Base-by-base conservation (phyloP, 352 stramenopile genomes). In the Stramenopiles sp. region DNA sequence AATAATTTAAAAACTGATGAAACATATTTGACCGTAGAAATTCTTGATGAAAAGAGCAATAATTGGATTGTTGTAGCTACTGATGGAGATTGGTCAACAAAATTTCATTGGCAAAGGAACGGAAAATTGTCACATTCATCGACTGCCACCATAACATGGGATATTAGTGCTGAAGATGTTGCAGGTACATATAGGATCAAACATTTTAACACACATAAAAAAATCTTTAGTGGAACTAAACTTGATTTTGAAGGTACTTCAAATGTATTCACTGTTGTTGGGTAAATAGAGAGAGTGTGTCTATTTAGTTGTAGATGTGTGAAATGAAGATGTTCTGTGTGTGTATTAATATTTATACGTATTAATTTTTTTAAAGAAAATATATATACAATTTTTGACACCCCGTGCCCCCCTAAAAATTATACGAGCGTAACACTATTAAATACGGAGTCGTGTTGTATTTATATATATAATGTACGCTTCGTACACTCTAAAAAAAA, bases 1-100 rank as follows among this genome's bases (percentile, higher is more conserved):
- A 93, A 93, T 83, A 88, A 90, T 32, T 79, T 93, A 63, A 84
- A 86, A 32, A 91, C 84, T 0, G 87, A 92, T 77, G 83, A 86
- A 6, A 91, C 88, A 63, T 93, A 92, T 78, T 76, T 92, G 0
- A 88, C 92, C 79, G 85, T 93, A 7, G 87, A 93, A 20, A 84
- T 86, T 6, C 78, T 88, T n/a, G 32, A 65, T 0, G 86, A 91
- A 80, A 74, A 23, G 0, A 82, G 77, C 43, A 88, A 87, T 29
- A 79, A 90, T 6, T 93, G 89, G 89, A 82, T 90, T 20, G 82
- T 91, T 43, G 80, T 90, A 53, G 87, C 87, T 1, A 88, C 92
- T 78, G 89, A 93, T 32, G 86, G 87, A 31, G 86, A 91, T 30
- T 81, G 80, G 0, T 88, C 90, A 78, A 93, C 89, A 43, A 89